Evolutionary conservation across 1,284 basidiomycete genomes (phyloP), one percentile per base, ranked within the genome.

Genomic region (Cryptococcus sp.): DNA sequence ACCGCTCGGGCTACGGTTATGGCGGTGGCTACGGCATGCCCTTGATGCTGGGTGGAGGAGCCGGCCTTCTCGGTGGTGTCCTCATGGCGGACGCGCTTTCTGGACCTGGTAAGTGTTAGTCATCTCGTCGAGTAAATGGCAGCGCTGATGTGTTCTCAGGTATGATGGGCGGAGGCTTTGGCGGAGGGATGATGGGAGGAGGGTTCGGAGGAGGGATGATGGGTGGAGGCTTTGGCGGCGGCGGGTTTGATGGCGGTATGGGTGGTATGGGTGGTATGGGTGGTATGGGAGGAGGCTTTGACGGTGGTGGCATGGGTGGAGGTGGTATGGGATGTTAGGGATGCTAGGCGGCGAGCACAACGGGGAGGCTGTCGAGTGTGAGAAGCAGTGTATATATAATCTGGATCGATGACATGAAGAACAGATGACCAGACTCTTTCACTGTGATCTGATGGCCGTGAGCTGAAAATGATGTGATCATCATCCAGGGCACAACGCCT

Each of bases 21-120:
- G 55, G 55, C 20, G 54, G 55, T 41, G 64, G 66, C 17, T 47
- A 64, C 52, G 66, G 69, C 20, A 64, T 67, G 62, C 65, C 65
- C 0, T 42, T 69, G 19, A 49, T 65, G 40, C 47, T 63, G 57
- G 63, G 61, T 48, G 55, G 60, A 27, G 57, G 64, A 13, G 66
- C 63, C n/a, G 72, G 72, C 55, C 58, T 75, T 3, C 58, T 63
- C 41, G 70, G 68, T 17, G 71, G 73, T 50, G 47, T 73, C 47
- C 42, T 74, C 42, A 40, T 72, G 7, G 70, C 64, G 5, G 55
- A 55, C 43, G 60, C 60, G 2, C 61, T 70, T 60, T 40, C 47
- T 47, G 35, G 35, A 17, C n/a, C 30, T 54, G 52, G 61, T 65
- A 35, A 57, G 64, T 62, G 22, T 3, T 47, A n/a, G 19, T 3